Base-by-base conservation (phyloP, 1,284 basidiomycete genomes). In the Tetrapyrgos nigripes region DNA sequence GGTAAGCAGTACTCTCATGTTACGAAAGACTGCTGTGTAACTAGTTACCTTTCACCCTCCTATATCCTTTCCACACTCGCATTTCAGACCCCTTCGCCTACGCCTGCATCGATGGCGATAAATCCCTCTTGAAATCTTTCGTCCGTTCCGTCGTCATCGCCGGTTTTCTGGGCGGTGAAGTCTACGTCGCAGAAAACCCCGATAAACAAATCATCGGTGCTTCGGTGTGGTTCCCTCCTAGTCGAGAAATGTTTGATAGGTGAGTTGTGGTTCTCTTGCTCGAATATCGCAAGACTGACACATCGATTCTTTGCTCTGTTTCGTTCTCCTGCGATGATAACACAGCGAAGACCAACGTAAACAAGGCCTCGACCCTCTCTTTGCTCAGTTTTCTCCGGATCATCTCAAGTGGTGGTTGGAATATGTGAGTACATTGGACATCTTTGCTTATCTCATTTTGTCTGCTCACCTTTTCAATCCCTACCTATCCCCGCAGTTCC, bases 171-270 rank as follows among this genome's bases (percentile, higher is more conserved):
- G 60, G 46, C 28, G 66, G 66, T 6, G 56, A 64, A 35, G 62
- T 67, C 14, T 67, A 67, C 48, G 59, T 66, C 26, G 65, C 61
- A 3, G 62, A 66, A 40, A 24, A 43, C 48, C 27, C 19, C 2
- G 23, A 48, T 14, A 50, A 57, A n/a, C 54, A 50, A n/a, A 61
- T 68, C 31, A 54, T 68, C 14, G 66, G 62, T 21, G 59, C 52
- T 17, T 58, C 62, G 11, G 62, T 62, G 10, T 68, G 66, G 66
- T 68, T 65, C 53, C 62, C 56, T 3, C 66, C 66, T 23, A 62
- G 65, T 6, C 35, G 58, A 44, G 57, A 54, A 26, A 45, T 67
- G 29, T 62, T 61, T 45, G 59, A 59, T 55, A 64, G 33, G 65
- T 68, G 37, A 17, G 53, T 59, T 24, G 4, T 11, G 26, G 4